Percentiles rank a stretch among this genome's conserved stretches.
These are phyloP conservation scores for Xerocomus nothofagi DNA, from an alignment of 1,284 basidiomycete species.

Conservation along the genomic window DNA sequence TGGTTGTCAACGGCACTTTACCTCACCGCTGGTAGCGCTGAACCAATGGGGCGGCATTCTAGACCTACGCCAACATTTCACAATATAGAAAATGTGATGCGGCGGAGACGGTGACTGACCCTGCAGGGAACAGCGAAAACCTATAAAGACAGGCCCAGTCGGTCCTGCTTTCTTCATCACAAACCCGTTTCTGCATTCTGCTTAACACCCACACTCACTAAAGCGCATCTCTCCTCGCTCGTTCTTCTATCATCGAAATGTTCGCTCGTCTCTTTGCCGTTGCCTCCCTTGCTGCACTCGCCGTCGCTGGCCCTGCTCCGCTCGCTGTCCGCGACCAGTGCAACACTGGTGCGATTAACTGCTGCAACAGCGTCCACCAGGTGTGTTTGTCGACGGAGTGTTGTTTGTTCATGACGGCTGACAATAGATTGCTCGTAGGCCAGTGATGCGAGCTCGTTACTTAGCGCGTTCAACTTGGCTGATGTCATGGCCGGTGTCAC, in stretches of 20 bases:
- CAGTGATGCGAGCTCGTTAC: accelerated
- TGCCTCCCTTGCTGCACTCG: conserved; percentile 20
- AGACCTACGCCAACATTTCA: too few relatives aligned
- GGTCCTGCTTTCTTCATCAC: neutral
- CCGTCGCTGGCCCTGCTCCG: conserved; percentile 9
- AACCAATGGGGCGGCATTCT: too few relatives aligned
- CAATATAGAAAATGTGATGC: neutral
- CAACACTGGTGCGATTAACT: conserved; percentile 10
- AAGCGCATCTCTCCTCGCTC: neutral
- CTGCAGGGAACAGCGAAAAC: conserved; percentile 1
- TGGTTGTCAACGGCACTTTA: too few relatives aligned
- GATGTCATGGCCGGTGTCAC: neutral
- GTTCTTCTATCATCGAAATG: conserved; percentile 13
- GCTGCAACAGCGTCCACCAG: conserved; percentile 12
- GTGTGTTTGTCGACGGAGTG: neutral
- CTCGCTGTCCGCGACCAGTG: conserved; percentile 9
- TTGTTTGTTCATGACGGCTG: accelerated
- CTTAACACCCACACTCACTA: conserved; percentile 14
- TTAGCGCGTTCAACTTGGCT: neutral
- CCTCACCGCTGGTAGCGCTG: too few relatives aligned
- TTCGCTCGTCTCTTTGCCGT: conserved; percentile 26
- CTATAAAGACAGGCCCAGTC: conserved; percentile 14
- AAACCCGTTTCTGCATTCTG: neutral
- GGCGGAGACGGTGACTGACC: neutral
- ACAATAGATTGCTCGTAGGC: neutral